Base-by-base conservation (phyloP, 2,329 filamentous ascomycete genomes). In the Penicillium paneum region DNA sequence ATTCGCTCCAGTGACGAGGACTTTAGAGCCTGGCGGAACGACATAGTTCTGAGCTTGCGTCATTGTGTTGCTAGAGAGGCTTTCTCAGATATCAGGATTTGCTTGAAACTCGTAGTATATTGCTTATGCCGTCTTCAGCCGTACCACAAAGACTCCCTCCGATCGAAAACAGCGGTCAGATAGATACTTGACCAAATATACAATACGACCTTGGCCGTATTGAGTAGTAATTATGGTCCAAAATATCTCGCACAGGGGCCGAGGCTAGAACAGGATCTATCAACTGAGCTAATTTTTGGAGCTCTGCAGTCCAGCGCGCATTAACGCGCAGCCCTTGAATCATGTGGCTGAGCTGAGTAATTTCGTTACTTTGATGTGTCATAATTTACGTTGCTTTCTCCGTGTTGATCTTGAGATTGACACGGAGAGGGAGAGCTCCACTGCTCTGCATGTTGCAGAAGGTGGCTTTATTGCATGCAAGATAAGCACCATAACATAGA, bases 1-100 rank as follows among this genome's bases (percentile, higher is more conserved):
- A 44, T 73, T 80, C 2, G 69, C 74, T 7, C 78, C 78, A 0
- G 78, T 80, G 13, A 81, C 72, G 3, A 81, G 71, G 28, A 80
- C 64, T 39, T 56, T 60, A 2, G 69, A 70, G 10, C 68, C 70
- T 6, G 52, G 40, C 8, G 65, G 64, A 26, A 75, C 67, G 13
- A 50, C 39, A 5, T 52, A 52, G 19, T 31, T 19, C 35, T 39
- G 24, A 26, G 29, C n/a, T 21, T 50, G 40, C 1, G 40, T 41
- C 38, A 41, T 35, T n/a, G 5, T 42, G 26, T 5, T 3, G 24
- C 3, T 29, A 8, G 17, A 17, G 8, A 3, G 11, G 24, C 7
- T 28, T n/a, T 28, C 7, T 28, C 24, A 19, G 24, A 42, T 28
- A 17, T 8, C 24, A 17, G 15, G 17, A n/a, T n/a, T 29, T 29